These are phyloP conservation scores for Salix dunnii DNA, from an alignment of 345 rosid genomes.

Conservation along the genomic window DNA sequence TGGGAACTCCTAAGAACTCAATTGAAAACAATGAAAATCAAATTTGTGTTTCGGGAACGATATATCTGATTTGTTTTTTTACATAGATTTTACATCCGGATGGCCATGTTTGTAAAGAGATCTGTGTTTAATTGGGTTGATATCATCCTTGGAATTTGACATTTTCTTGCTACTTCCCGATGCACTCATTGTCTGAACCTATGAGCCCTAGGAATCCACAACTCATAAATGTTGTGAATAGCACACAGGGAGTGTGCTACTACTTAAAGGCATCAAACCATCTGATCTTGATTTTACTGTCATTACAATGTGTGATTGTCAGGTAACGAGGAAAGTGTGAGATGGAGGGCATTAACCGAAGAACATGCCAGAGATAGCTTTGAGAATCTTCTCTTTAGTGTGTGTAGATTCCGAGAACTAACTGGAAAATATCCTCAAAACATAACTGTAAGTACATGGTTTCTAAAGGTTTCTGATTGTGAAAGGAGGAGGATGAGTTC, in stretches of 20 bases:
- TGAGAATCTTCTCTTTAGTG: conserved; percentile 90
- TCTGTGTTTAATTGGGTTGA: too few relatives aligned
- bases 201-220: not conserved
- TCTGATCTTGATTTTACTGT: not conserved
- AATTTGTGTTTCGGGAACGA: not conserved
- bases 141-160: not conserved
- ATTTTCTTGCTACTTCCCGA: not conserved
- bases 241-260: too few relatives aligned
- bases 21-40: too few relatives aligned
- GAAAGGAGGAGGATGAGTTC: too few relatives aligned
- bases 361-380: conserved; percentile 98
- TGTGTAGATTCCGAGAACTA: conserved; percentile 91
- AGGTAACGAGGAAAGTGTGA: conserved; percentile 73
- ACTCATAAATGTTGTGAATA: not conserved
- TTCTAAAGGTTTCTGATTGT: not conserved
- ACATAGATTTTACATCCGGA: not conserved
- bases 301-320: conserved; percentile 17
- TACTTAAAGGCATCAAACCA: not conserved
- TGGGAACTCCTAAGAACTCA: too few relatives aligned
- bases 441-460: conserved; percentile 64
- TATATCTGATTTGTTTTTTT: not conserved
- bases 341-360: conserved; percentile 81
- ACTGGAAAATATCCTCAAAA: conserved; percentile 82
- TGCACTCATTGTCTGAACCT: not conserved
- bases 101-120: not conserved